phyloP scores from a whole-genome alignment of 2,329 filamentous ascomycete genomes.

The Dothideomycetes sp. region DNA sequence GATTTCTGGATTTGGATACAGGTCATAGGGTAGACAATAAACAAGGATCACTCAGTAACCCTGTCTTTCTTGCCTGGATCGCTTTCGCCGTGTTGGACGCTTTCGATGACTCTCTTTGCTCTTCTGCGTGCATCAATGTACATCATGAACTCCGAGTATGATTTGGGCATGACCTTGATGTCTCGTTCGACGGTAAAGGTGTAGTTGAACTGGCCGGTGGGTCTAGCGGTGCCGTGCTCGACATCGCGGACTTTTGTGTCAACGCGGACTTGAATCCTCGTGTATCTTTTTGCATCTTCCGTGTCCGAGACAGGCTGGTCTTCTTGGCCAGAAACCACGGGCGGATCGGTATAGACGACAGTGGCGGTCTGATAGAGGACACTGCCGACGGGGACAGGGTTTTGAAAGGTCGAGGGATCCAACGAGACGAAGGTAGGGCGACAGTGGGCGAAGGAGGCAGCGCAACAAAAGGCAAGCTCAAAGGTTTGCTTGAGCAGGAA shows the following conservation, averaged over 20 bases:
- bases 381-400: constrained; percentile 65
- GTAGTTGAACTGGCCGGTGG: constrained; percentile 68
- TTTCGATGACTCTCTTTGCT: constrained; percentile 43
- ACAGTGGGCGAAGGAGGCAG: constrained; percentile 59
- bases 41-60: constrained; percentile 22
- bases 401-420: constrained; percentile 65
- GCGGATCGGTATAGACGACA: constrained; percentile 62
- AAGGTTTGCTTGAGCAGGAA: constrained; percentile 67
- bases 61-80: constrained; percentile 23
- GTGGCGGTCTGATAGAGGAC: constrained; percentile 66
- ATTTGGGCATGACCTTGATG: constrained; percentile 56
- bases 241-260: constrained; percentile 65
- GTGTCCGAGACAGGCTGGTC: constrained; percentile 28
- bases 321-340: constrained; percentile 32
- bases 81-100: constrained; percentile 24
- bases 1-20: not conserved
- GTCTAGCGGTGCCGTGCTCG: constrained; percentile 57
- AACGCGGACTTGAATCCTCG: constrained; percentile 60
- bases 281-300: constrained; percentile 33
- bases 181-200: constrained; percentile 59
- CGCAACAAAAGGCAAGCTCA: constrained; percentile 67
- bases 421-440: constrained; percentile 63
- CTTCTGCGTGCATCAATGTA: constrained; percentile 53
- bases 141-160: constrained; percentile 56
- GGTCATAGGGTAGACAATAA: not conserved